Percentiles rank a stretch among this genome's conserved stretches.
Evolutionary conservation across 192 early-diverging fungal genomes (phyloP).

Genomic region (Gaertneriomyces sp.): DNA sequence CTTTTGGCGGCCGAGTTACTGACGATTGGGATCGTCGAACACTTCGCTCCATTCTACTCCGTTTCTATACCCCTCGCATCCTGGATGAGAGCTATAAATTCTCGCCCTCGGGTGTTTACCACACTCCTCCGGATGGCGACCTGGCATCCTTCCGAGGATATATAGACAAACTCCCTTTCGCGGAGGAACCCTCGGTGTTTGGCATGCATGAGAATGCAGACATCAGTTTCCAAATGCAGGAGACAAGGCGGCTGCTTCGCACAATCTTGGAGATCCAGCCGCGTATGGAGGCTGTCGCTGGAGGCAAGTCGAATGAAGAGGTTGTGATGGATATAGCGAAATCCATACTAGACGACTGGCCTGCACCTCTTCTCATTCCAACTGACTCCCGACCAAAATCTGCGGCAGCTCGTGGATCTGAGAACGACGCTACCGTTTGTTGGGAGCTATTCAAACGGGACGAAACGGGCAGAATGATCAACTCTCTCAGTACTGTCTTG

Average conservation of each 20-base stretch:
- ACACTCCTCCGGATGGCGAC: slow-evolving; percentile 56
- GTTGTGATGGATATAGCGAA: slow-evolving; percentile 46
- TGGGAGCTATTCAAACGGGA: slow-evolving; percentile 52
- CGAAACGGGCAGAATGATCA: slow-evolving; percentile 51
- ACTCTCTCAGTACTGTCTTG: slow-evolving; percentile 55
- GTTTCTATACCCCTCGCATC: slow-evolving; percentile 51
- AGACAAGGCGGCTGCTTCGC: slow-evolving; percentile 47
- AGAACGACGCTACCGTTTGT: slow-evolving; percentile 10
- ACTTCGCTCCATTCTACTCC: slow-evolving; percentile 47
- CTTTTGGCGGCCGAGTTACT: slow-evolving; percentile 62
- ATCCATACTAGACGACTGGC: slow-evolving; percentile 50
- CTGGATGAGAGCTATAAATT: slow-evolving; percentile 51
- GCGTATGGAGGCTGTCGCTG: slow-evolving; percentile 37
- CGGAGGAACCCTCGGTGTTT: slow-evolving; percentile 61
- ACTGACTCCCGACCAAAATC: slow-evolving; percentile 11
- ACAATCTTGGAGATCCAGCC: slow-evolving; percentile 63
- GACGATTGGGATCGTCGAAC: slow-evolving; percentile 63
- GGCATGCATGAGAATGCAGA: slow-evolving; percentile 68
- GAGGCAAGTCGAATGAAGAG: slow-evolving; percentile 50
- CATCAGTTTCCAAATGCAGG: slow-evolving; percentile 62
- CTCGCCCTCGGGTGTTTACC: slow-evolving; percentile 51
- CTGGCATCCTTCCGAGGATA: slow-evolving; percentile 41
- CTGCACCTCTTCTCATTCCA: slow-evolving; percentile 38
- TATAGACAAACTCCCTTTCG: slow-evolving; percentile 56
- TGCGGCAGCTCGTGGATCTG: neutral